Evolutionary conservation across 495 filamentous ascomycete genomes (phyloP).

Genomic region (Tuber borchii): DNA sequence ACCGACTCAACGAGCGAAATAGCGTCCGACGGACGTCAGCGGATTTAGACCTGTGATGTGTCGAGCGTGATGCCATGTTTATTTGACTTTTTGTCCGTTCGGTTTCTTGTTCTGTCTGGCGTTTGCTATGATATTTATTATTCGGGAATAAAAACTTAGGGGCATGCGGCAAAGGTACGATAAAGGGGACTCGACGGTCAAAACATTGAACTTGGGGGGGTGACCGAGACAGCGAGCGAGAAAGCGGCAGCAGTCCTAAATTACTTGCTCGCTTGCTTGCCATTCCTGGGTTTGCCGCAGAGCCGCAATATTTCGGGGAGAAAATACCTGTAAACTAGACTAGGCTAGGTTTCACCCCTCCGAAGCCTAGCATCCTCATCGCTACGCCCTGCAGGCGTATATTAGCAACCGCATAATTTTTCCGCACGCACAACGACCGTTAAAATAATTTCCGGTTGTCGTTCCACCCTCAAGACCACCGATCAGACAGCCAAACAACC

Average conservation of each 20-base stretch:
- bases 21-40: conserved; percentile 33
- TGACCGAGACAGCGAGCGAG: neutral
- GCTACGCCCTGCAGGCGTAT: conserved; percentile 5
- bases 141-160: neutral
- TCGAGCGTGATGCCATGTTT: conserved; percentile 25
- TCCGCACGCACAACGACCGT: conserved; percentile 7
- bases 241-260: neutral
- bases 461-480: neutral
- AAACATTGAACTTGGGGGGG: neutral
- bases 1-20: conserved; percentile 26
- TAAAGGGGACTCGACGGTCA: neutral
- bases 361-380: neutral
- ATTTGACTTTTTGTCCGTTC: neutral
- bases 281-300: neutral
- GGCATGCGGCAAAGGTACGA: no score
- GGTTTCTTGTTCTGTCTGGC: neutral
- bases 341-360: neutral
- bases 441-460: conserved; percentile 5
- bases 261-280: neutral
- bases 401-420: conserved; percentile 10
- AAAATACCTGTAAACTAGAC: neutral
- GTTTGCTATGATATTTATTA: neutral
- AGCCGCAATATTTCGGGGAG: conserved; percentile 11
- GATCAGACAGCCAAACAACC: neutral
- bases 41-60: conserved; percentile 30